Conservation (phyloP, 805 yeast genomes). For the Cyberlindnera euphorbiiphila region DNA sequence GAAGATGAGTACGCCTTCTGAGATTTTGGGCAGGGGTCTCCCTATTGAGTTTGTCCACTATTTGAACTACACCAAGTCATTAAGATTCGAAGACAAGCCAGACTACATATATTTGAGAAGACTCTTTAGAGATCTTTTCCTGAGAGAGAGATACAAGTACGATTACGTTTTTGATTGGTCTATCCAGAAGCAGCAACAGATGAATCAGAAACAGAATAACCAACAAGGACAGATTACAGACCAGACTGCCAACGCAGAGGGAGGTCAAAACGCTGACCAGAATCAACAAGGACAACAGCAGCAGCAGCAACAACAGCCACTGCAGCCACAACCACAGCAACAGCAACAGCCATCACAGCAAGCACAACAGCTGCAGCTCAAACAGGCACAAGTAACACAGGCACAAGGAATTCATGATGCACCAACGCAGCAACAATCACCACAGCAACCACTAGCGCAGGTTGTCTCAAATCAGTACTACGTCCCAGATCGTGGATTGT, state of each 20-base stretch:
- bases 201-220: conserved; percentile 20
- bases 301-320: conserved; percentile 20
- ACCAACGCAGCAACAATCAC: conserved; percentile 1
- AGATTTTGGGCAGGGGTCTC: conserved; percentile 82
- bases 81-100: conserved; percentile 94
- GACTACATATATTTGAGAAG: conserved; percentile 87
- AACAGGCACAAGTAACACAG: no score
- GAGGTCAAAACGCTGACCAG: conserved; percentile 13
- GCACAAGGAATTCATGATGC: conserved; percentile 1
- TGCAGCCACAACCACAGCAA: conserved; percentile 13
- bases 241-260: conserved; percentile 5
- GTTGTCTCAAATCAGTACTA: conserved; percentile 8
- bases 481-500: no score
- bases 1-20: conserved; percentile 86
- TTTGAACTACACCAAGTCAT: conserved; percentile 81
- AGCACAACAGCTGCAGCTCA: conserved; percentile 10
- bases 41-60: conserved; percentile 86
- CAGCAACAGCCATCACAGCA: conserved; percentile 23
- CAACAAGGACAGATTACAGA: conserved; percentile 17
- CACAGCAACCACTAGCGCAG: conserved; percentile 5
- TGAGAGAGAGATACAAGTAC: conserved; percentile 83
- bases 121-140: conserved; percentile 82
- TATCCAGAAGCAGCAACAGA: conserved; percentile 66
- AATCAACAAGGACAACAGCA: conserved; percentile 13
- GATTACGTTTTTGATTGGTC: conserved; percentile 98